phyloP scores from a whole-genome alignment of 208 protist genomes.

The Herpetomonas tarakana region DNA sequence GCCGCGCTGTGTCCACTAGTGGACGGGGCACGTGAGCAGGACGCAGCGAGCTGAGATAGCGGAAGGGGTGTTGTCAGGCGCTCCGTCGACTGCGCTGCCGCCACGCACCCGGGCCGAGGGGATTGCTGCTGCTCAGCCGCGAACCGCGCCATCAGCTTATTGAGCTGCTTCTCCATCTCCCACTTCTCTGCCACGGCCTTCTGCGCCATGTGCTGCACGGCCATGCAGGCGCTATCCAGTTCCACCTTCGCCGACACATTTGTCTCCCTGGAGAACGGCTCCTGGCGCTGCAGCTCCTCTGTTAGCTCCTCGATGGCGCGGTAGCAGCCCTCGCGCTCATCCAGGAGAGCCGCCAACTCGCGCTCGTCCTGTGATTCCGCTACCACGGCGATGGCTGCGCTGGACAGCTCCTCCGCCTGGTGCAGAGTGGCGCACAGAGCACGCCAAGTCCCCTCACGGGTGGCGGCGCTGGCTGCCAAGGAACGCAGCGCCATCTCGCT shows the following conservation, averaged over 20 bases:
- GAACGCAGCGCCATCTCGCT: constrained; percentile 7
- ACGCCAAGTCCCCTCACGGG: constrained; percentile 57
- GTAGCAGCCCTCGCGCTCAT: constrained; percentile 40
- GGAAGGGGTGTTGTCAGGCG: no score
- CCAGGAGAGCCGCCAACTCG: constrained; percentile 30
- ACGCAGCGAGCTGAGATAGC: no score
- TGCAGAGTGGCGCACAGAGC: constrained; percentile 54
- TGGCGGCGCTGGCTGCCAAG: constrained; percentile 18
- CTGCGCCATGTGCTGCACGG: background rate
- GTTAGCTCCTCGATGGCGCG: constrained; percentile 43
- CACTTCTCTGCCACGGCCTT: background rate
- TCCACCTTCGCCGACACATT: no score
- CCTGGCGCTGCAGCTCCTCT: constrained; percentile 30
- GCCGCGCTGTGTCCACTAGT: no score
- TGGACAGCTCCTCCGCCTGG: constrained; percentile 53
- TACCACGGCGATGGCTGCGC: constrained; percentile 23
- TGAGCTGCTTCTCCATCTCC: background rate
- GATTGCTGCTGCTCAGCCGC: no score
- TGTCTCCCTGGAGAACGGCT: no score
- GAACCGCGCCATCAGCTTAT: background rate
- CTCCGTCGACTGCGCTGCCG: no score
- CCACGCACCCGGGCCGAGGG: no score
- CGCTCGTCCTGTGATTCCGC: constrained; percentile 25
- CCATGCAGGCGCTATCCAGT: background rate
- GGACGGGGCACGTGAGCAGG: no score